Evolutionary conservation across 176 grass and related monocot species (phyloP).

Genomic region (Oropetium thomaeum): DNA sequence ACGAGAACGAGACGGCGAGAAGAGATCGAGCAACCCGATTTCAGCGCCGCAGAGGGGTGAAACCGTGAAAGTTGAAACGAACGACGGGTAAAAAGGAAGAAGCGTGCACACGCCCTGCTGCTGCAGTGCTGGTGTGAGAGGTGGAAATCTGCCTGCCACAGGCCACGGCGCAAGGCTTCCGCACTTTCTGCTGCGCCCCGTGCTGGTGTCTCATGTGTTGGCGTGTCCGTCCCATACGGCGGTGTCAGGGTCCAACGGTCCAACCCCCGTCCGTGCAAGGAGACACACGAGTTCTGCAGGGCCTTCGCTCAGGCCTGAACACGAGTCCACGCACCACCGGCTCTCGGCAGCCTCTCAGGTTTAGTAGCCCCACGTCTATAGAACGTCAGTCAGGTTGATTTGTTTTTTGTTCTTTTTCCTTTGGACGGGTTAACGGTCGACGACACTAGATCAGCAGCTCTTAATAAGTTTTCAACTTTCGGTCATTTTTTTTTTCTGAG

Average conservation of each 20-base stretch:
- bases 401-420: no score
- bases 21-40: no score
- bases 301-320: background rate
- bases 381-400: no score
- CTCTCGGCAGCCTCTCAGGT: background rate
- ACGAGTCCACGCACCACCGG: background rate
- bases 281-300: conserved; percentile 4
- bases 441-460: no score
- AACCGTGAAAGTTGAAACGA: no score
- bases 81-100: no score
- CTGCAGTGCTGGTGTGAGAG: background rate
- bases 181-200: conserved; percentile 47
- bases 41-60: background rate
- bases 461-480: no score
- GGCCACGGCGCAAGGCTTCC: conserved; percentile 29
- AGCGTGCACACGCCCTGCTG: no score
- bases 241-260: conserved; percentile 35
- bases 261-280: conserved; percentile 1
- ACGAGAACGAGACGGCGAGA: no score
- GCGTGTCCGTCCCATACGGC: background rate
- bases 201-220: background rate
- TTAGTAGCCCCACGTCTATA: background rate
- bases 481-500: no score
- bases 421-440: no score
- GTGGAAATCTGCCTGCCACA: conserved; percentile 8